Conservation (phyloP, 192 early-diverging fungal genomes). For the Podila verticillata region DNA sequence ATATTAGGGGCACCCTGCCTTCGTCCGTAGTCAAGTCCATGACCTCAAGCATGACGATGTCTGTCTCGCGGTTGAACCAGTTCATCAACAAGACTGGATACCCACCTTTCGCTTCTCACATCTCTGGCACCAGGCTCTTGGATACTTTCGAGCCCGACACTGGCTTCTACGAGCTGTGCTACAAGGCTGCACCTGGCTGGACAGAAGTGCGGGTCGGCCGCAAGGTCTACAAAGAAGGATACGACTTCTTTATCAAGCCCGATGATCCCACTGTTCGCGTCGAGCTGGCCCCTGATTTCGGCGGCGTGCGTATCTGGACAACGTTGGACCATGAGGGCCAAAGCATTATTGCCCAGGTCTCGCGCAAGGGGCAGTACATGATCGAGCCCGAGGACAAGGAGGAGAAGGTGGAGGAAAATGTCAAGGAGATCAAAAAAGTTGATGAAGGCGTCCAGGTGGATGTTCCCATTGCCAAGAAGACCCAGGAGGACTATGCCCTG, state of each 20-base stretch:
- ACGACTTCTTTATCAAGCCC: constrained; percentile 56
- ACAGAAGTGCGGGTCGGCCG: constrained; percentile 58
- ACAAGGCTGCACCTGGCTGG: constrained; percentile 52
- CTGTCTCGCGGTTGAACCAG: constrained; percentile 53
- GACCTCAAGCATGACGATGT: constrained; percentile 56
- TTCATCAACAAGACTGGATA: constrained; percentile 57
- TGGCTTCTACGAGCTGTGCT: constrained; percentile 54
- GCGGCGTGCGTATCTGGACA: constrained; percentile 56
- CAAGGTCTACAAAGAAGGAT: constrained; percentile 55
- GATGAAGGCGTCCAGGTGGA: neutral
- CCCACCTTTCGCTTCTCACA: constrained; percentile 62
- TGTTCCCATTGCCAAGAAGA: neutral
- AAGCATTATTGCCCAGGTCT: constrained; percentile 44
- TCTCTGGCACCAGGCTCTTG: constrained; percentile 55
- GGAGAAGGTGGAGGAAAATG: neutral
- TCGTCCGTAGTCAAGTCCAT: constrained; percentile 54
- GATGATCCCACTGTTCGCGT: constrained; percentile 51
- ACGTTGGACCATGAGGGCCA: constrained; percentile 48
- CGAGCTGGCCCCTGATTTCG: constrained; percentile 52
- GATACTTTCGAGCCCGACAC: constrained; percentile 53
- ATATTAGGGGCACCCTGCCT: constrained; percentile 59
- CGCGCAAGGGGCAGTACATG: constrained; percentile 32
- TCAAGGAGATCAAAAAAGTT: neutral
- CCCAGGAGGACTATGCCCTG: neutral
- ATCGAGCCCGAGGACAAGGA: neutral